Conservation (phyloP, 1,139 yeast species). For the Suhomyces bribrorum region DNA sequence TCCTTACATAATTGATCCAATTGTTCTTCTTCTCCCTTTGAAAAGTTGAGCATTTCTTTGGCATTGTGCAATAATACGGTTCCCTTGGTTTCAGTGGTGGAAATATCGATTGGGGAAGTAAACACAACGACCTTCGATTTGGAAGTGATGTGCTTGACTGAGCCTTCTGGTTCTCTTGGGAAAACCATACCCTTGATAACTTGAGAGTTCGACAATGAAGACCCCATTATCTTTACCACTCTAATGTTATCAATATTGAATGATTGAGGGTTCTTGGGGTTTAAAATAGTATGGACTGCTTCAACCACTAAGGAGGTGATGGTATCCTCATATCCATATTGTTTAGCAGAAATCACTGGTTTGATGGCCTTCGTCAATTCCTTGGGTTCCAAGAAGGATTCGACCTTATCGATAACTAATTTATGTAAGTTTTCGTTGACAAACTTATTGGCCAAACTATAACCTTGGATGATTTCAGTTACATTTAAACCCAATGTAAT, state of each 20-base stretch:
- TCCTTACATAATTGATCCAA: constrained; percentile 85
- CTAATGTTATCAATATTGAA: constrained; percentile 86
- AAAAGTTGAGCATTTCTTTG: constrained; percentile 92
- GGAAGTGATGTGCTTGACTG: constrained; percentile 57
- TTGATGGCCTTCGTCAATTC: constrained; percentile 74
- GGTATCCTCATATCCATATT: constrained; percentile 82
- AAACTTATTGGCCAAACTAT: constrained; percentile 75
- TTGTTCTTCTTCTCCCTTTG: constrained; percentile 95
- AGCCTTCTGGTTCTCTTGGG: constrained; percentile 95
- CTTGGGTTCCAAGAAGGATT: constrained; percentile 52
- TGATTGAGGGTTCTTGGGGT: constrained; percentile 58
- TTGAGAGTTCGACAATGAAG: constrained; percentile 68
- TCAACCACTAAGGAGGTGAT: constrained; percentile 81
- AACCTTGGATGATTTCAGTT: constrained; percentile 88
- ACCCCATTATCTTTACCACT: constrained; percentile 96
- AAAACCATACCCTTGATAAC: constrained; percentile 98
- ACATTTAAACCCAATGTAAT: constrained; percentile 85
- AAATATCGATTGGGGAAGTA: constrained; percentile 91
- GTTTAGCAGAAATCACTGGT: constrained; percentile 92
- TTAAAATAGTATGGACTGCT: constrained; percentile 75
- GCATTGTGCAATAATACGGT: constrained; percentile 95
- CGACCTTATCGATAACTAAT: constrained; percentile 63
- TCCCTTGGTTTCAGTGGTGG: constrained; percentile 96
- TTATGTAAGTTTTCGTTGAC: constrained; percentile 69
- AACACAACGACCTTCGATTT: constrained; percentile 87